These are phyloP conservation scores for Symbiodinium natans DNA, from an alignment of 73 alveolate species.

Conservation along the genomic window DNA sequence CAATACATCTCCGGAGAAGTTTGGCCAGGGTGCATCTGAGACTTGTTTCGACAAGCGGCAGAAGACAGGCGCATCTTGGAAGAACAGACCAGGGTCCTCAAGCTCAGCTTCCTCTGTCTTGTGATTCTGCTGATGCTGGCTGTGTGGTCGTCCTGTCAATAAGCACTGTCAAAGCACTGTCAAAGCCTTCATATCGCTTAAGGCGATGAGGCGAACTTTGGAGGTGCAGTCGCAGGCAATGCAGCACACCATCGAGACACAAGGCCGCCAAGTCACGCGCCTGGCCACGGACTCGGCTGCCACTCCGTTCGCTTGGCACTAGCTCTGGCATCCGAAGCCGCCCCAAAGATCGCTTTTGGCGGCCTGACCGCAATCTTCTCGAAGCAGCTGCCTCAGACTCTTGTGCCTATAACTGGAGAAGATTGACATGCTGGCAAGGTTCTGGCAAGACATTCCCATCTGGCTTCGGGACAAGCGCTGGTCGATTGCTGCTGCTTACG, in stretches of 20 bases:
- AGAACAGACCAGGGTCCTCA: slow-evolving; percentile 34
- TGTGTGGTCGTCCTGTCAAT: neutral
- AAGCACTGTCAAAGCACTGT: too few relatives aligned
- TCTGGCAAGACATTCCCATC: slow-evolving; percentile 51
- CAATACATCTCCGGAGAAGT: neutral
- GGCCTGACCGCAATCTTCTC: slow-evolving; percentile 85
- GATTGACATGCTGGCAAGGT: neutral
- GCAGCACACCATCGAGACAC: slow-evolving; percentile 82
- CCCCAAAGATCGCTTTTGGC: slow-evolving; percentile 79
- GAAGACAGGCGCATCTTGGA: slow-evolving; percentile 79
- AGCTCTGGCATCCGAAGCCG: too few relatives aligned
- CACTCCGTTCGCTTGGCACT: too few relatives aligned
- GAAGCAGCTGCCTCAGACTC: neutral
- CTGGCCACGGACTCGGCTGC: neutral
- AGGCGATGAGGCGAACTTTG: slow-evolving; percentile 62
- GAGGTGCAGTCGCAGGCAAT: slow-evolving; percentile 63
- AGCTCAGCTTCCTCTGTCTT: neutral
- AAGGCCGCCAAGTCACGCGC: slow-evolving; percentile 76
- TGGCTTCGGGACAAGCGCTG: slow-evolving; percentile 66
- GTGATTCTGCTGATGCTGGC: neutral
- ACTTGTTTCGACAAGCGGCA: too few relatives aligned
- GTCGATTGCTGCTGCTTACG: slow-evolving; percentile 64
- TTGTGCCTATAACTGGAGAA: neutral
- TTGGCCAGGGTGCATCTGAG: too few relatives aligned
- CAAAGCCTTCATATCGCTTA: neutral